Conservation (phyloP, 2,329 filamentous ascomycete species). For the Botrytis aclada region DNA sequence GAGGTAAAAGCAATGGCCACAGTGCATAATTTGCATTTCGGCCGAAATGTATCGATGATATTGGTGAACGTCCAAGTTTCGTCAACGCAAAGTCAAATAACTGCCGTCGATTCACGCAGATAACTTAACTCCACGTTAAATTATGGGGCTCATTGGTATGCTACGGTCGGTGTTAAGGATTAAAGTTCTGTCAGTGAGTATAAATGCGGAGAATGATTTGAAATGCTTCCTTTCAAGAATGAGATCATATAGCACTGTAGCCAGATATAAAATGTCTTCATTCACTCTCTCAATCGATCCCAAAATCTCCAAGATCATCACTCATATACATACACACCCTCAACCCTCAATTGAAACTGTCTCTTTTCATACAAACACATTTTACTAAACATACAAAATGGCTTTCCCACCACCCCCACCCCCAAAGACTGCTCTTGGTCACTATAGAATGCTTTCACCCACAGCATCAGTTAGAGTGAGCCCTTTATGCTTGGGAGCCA, state of each 20-base stretch:
- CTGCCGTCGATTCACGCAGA: neutral
- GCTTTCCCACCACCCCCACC: conserved; percentile 25
- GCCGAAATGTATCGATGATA: neutral
- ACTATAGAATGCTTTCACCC: conserved; percentile 65
- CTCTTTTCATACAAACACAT: neutral
- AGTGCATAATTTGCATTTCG: neutral
- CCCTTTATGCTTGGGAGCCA: conserved; percentile 61
- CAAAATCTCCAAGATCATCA: neutral
- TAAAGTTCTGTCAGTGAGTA: neutral
- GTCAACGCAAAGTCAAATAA: neutral
- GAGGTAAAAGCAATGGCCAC: neutral
- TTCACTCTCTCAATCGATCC: neutral
- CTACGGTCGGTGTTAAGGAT: neutral
- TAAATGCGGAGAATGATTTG: conserved; percentile 1
- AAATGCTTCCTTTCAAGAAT: neutral
- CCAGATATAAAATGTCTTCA: neutral
- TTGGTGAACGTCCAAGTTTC: neutral
- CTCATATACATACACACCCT: neutral
- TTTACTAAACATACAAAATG: conserved; percentile 22
- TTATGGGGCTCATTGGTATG: neutral
- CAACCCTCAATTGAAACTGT: neutral
- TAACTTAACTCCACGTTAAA: neutral
- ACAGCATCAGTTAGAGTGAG: conserved; percentile 64
- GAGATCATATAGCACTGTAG: neutral
- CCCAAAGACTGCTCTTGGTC: conserved; percentile 58